A percentile compares a stretch with the other conserved stretches of the same genome.
Evolutionary conservation across 768 basidiomycete genomes (phyloP).

Genomic region (Xerocomellus chrysenteron): DNA sequence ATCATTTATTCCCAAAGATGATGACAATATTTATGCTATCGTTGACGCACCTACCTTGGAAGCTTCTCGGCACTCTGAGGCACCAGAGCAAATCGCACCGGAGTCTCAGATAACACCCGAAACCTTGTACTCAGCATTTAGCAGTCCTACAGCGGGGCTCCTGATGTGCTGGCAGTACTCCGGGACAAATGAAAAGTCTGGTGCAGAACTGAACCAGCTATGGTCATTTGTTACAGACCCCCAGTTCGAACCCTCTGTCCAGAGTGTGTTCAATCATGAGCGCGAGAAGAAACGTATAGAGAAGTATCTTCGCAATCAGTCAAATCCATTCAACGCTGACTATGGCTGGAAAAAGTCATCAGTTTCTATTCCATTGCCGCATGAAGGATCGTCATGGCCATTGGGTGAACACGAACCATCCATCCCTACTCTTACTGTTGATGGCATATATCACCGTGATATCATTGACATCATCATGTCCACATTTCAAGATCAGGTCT

Average conservation of each 20-base stretch:
- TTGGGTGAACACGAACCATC: background rate
- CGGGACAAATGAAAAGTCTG: constrained; percentile 30
- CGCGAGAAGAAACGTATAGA: background rate
- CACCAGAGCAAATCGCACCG: background rate
- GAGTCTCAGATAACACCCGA: constrained; percentile 34
- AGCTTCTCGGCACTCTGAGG: background rate
- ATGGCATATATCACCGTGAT: background rate
- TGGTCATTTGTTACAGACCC: constrained; percentile 25
- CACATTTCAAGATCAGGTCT: background rate
- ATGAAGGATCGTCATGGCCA: background rate
- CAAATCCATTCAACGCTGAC: background rate
- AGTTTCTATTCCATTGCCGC: background rate
- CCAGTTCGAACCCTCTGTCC: constrained; percentile 17
- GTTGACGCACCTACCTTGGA: background rate
- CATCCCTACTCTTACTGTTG: background rate
- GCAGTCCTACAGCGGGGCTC: constrained; percentile 17
- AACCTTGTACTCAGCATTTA: constrained; percentile 15
- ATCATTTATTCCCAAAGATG: background rate
- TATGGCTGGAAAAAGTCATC: constrained; percentile 4
- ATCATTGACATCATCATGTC: constrained; percentile 6
- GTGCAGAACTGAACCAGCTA: constrained; percentile 25
- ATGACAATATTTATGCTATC: background rate
- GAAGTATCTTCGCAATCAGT: constrained; percentile 2
- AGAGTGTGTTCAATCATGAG: constrained; percentile 12
- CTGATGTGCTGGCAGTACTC: constrained; percentile 34